Conservation (phyloP, 2,329 filamentous ascomycete genomes). For the Hysterium pulicare region DNA sequence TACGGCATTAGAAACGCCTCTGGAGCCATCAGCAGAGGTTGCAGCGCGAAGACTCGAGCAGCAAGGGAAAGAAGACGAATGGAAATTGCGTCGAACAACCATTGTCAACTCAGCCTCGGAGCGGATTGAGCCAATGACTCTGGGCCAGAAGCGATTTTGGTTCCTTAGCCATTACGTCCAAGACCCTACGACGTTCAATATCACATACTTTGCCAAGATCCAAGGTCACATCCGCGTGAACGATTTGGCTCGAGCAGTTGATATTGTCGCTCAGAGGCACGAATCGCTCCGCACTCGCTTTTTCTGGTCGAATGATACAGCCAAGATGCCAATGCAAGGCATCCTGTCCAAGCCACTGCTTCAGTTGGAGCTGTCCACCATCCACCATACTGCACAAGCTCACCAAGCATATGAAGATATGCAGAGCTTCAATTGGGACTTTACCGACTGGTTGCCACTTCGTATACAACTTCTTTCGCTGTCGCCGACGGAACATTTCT, state of each 20-base stretch:
- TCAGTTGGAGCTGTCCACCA: constrained; percentile 21
- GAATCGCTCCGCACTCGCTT: constrained; percentile 36
- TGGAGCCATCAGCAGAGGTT: constrained; percentile 11
- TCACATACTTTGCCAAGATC: constrained; percentile 30
- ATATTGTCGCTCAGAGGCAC: constrained; percentile 25
- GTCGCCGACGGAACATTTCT: constrained; percentile 31
- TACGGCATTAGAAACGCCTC: constrained; percentile 3
- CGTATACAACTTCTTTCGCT: constrained; percentile 40
- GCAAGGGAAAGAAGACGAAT: constrained; percentile 5
- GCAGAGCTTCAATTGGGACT: constrained; percentile 34
- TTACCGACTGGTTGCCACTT: too few relatives aligned
- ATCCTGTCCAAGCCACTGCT: constrained; percentile 8
- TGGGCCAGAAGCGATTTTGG: constrained; percentile 44
- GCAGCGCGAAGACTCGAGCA: constrained; percentile 3
- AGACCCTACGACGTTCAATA: constrained; percentile 42
- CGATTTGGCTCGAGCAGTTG: constrained; percentile 34
- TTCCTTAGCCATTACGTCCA: constrained; percentile 33
- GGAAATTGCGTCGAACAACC: constrained; percentile 4
- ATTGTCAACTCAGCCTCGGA: constrained; percentile 8
- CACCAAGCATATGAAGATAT: constrained; percentile 19
- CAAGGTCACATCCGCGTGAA: constrained; percentile 30
- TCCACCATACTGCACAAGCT: neutral
- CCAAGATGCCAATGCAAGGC: constrained; percentile 15
- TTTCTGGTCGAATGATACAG: constrained; percentile 11
- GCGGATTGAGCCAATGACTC: constrained; percentile 32